phyloP scores from a whole-genome alignment of 345 rosid genomes.

The Jatropha curcas region DNA sequence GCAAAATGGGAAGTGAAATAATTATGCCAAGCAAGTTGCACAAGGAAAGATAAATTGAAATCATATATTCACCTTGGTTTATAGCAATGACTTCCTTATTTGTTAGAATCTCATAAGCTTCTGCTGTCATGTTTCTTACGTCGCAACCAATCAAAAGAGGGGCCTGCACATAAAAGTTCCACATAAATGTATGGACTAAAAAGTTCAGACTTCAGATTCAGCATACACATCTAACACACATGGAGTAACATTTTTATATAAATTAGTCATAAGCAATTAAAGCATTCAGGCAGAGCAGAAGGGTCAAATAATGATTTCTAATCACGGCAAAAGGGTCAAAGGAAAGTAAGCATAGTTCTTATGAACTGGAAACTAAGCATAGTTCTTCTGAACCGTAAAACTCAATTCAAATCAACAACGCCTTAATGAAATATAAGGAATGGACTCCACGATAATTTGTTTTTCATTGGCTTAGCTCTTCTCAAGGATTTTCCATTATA shows the following conservation, averaged over 20 bases:
- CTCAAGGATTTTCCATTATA: not conserved
- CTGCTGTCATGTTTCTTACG: slow-evolving; percentile 79
- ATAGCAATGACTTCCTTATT: slow-evolving; percentile 88
- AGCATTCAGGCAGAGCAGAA: slow-evolving; percentile 1
- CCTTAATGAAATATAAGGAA: not conserved
- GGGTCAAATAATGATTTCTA: not conserved
- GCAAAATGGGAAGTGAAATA: slow-evolving; percentile 1
- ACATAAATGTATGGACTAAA: not conserved
- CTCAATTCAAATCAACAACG: not conserved
- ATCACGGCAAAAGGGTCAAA: not conserved
- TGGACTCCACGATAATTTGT: not conserved
- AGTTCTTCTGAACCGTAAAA: not conserved
- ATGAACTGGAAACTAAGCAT: not conserved
- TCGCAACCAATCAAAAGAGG: slow-evolving; percentile 97
- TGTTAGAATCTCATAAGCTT: slow-evolving; percentile 71
- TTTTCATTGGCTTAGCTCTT: not conserved
- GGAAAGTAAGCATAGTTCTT: not conserved
- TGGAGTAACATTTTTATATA: not conserved
- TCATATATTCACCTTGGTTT: slow-evolving; percentile 73
- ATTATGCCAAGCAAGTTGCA: not conserved
- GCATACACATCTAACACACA: not conserved
- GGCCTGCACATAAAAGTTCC: slow-evolving; percentile 52
- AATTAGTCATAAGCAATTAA: not conserved
- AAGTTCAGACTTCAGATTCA: slow-evolving; percentile 8
- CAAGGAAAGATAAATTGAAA: not conserved